Evolutionary conservation across 495 filamentous ascomycete species (phyloP).

Genomic region (Penicillium subrubescens): DNA sequence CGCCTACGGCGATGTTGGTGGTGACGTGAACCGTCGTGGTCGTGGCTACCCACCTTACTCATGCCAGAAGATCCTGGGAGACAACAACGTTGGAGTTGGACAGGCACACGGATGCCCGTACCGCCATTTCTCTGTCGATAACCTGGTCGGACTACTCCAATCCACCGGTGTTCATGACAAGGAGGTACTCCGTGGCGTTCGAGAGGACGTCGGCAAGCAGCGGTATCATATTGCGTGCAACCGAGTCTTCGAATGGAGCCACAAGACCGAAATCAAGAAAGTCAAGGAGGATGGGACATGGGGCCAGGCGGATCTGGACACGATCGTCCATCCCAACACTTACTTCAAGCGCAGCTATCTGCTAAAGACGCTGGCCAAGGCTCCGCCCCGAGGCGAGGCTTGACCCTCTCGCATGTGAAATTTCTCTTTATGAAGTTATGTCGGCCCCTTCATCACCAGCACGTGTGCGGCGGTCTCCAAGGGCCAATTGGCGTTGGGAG

Average conservation of each 20-base stretch:
- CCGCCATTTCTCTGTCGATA: conserved; percentile 85
- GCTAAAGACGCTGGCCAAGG: conserved; percentile 64
- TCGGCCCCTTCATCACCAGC: conserved; percentile 8
- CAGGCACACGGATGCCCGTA: conserved; percentile 96
- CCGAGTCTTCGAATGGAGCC: conserved; percentile 85
- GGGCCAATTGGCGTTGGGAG: conserved; percentile 24
- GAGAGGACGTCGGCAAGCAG: conserved; percentile 84
- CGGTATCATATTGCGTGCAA: conserved; percentile 97
- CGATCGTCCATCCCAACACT: conserved; percentile 95
- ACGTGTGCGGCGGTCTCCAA: conserved; percentile 12
- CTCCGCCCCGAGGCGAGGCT: conserved; percentile 30
- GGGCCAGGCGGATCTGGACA: conserved; percentile 82
- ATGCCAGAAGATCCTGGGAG: conserved; percentile 91
- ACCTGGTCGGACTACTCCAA: conserved; percentile 74
- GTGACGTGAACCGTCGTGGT: conserved; percentile 82
- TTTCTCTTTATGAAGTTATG: conserved; percentile 37
- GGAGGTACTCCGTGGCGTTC: conserved; percentile 75
- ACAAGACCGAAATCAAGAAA: conserved; percentile 84
- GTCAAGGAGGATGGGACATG: conserved; percentile 81
- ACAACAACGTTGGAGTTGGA: conserved; percentile 78
- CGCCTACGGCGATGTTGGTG: conserved; percentile 91
- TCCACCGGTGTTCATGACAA: conserved; percentile 74
- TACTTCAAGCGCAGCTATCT: conserved; percentile 95
- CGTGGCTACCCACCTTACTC: conserved; percentile 86
- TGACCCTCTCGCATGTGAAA: conserved; percentile 22